Base-by-base conservation (phyloP, 73 alveolate genomes). In the Breviolum minutum region DNA sequence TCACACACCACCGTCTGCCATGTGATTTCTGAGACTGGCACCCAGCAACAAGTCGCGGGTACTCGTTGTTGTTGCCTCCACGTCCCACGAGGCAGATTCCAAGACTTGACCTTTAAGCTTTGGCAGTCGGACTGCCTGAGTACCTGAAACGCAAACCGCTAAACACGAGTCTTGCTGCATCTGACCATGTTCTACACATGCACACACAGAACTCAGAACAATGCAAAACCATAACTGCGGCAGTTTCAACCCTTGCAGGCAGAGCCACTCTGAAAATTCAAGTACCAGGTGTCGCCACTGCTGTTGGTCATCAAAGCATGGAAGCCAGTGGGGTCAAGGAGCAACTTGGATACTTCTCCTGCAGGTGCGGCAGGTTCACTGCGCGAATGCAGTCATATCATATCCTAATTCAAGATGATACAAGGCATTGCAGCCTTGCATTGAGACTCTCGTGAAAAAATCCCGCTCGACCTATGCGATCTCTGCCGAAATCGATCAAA, bases 251-350 rank as follows among this genome's bases (percentile, higher is more conserved):
- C 63, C 54, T 40, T 60, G 70, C 71, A 40, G 9, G 70, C 81
- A 24, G 64, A 86, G 95, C 16, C 14, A 87, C 97, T 71, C 62
- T 91, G 88, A 64, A 71, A 91, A 40, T 91, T 70, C 54, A 91
- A 62, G 87, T 91, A 91, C 97, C 97, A 91, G 62, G 79, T 91
- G 63, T 91, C 97, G 6, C 97, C 97, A 14, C 97, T 61, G 97
- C 97, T 91, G 84, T 91, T 91, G 69, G 97, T 91, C 80, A 73
- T 62, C 97, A 91, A 29, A 19, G 97, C 97, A 61, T 91, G 97
- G 24, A 91, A 91, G 76, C 97, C 97, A 5, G 97, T 91, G 30
- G 88, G 88, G 88, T 91, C 97, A 63, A 91, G 29, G 26, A 91
- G 40, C 40, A 91, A 14, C 79, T 82, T 82, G 32, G 88, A 69